These are phyloP conservation scores for Cercospora janseana DNA, from an alignment of 2,329 filamentous ascomycete genomes.

Conservation along the genomic window DNA sequence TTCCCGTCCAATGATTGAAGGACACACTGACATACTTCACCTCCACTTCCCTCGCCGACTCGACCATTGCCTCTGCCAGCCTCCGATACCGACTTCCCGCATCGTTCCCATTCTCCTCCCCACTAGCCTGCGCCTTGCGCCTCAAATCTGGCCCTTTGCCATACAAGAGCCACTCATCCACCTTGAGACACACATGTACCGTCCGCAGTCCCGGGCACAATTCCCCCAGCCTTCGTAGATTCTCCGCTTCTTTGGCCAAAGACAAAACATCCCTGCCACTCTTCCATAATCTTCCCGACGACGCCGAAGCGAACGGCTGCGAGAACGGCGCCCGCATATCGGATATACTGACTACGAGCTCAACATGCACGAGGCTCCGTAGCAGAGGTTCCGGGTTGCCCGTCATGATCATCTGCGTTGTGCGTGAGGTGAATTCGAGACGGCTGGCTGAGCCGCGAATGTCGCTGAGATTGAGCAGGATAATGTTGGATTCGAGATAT, in stretches of 20 bases:
- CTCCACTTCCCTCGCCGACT: slow-evolving; percentile 5
- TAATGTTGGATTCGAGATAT: slow-evolving; percentile 16
- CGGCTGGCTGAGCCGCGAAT: slow-evolving; percentile 15
- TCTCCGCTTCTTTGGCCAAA: slow-evolving; percentile 8
- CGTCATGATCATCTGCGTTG: slow-evolving; percentile 12
- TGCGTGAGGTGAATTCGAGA: slow-evolving; percentile 7
- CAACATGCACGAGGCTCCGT: slow-evolving; percentile 3
- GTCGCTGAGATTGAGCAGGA: slow-evolving; percentile 14
- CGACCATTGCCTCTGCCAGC: slow-evolving; percentile 7
- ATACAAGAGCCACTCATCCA: slow-evolving; percentile 17
- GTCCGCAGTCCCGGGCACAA: slow-evolving; percentile 10
- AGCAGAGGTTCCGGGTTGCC: slow-evolving; percentile 16
- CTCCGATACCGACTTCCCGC: slow-evolving; percentile 7
- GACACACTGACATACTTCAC: slow-evolving; percentile 5
- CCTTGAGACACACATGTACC: slow-evolving; percentile 13
- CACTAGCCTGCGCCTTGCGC: not conserved
- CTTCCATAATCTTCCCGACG: slow-evolving; percentile 5
- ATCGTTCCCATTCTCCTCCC: not conserved
- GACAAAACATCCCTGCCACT: slow-evolving; percentile 10
- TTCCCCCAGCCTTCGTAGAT: not conserved
- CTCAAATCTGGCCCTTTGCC: slow-evolving; percentile 7
- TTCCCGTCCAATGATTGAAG: slow-evolving; percentile 12
- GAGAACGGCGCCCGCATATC: slow-evolving; percentile 18
- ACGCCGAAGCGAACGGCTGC: slow-evolving; percentile 11
- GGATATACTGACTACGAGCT: slow-evolving; percentile 10